Base-by-base conservation (phyloP, 1,284 basidiomycete species). In the Ganoderma boninense region DNA sequence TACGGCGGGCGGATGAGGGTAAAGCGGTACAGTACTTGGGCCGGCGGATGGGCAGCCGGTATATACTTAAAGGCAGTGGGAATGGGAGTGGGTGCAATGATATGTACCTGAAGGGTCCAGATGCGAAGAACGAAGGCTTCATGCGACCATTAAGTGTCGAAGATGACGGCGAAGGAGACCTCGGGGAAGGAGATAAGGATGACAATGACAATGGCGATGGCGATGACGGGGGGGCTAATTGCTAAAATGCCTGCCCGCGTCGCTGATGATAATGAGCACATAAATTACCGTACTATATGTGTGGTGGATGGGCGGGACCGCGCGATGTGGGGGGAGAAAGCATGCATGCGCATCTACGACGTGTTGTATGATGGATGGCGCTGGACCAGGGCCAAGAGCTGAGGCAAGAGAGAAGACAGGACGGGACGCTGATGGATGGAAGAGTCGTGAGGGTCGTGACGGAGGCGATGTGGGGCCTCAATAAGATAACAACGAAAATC, bases 221-320 rank as follows among this genome's bases (percentile, higher is more conserved):
- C n/a, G n/a, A n/a, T n/a, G n/a, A n/a, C 35, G 40, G n/a, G 23
- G 7, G 38, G 60, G 40, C 60, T 13, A 40, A 52, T 40, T 38
- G 60, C 40, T 62, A 29, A 43, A 2, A 40, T 43, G 40, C 60
- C 60, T 62, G 59, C 59, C 60, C 40, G 40, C 60, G 38, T 26
- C 23, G 60, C 43, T 65, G 70, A 70, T 63, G 65, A 70, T 65
- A 73, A 73, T 63, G 65, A 70, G 71, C 67, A 56, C 63, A 73
- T 73, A 73, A 73, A 65, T 73, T 73, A 73, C 42, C 65, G 46
- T 69, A 62, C 62, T 32, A 60, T 66, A 59, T 32, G 11, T n/a
- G 11, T 16, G 42, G 29, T 44, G 14, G 23, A 52, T 20, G n/a
- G 20, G 61, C 11, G 44, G 64, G 56, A 40, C 1, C 38, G 44